Base-by-base conservation (phyloP, 176 grass and related monocot genomes). In the Bromus sterilis region DNA sequence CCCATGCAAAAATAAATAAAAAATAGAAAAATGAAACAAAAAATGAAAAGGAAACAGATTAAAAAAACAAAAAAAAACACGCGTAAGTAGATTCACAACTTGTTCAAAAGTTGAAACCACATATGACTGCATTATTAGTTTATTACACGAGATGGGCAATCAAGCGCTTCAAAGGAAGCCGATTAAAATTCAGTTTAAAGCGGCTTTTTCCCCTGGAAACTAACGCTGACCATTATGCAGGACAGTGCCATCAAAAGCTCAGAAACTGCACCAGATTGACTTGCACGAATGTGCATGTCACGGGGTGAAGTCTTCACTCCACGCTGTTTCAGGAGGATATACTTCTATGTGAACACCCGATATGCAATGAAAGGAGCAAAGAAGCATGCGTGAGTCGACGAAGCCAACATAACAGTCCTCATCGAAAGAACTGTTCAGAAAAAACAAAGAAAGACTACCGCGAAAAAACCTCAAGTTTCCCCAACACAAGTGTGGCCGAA, bases 401-500 rank as follows among this genome's bases (percentile, higher is more conserved):
- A 57, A 57, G 6, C 3, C 20, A 57, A 57, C 55, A 57, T 57
- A 13, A 4, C 8, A n/a, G n/a, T n/a, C n/a, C n/a, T n/a, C n/a
- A n/a, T n/a, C n/a, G n/a, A n/a, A n/a, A n/a, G 7, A 71, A 16
- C 33, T 67, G 2, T 1, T 37, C 62, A 11, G 2, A 44, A 51
- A 6, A 68, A 18, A 53, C 20, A 13, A 56, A 55, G 35, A 13
- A 9, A 11, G n/a, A 59, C 72, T 63, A 62, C 64, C 41, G 4
- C 18, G 64, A 60, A 12, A 78, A 48, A 87, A 18, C 8, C 13
- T 46, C 30, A 49, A 60, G 4, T 70, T 14, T 53, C 42, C 62
- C 61, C 14, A 76, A 75, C 49, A 67, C 60, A 80, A 56, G 70
- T 60, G 71, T 65, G 64, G 43, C 65, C 42, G 2, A 62, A 72